Base-by-base conservation (phyloP, 768 basidiomycete genomes). In the Tulasnella sp. region DNA sequence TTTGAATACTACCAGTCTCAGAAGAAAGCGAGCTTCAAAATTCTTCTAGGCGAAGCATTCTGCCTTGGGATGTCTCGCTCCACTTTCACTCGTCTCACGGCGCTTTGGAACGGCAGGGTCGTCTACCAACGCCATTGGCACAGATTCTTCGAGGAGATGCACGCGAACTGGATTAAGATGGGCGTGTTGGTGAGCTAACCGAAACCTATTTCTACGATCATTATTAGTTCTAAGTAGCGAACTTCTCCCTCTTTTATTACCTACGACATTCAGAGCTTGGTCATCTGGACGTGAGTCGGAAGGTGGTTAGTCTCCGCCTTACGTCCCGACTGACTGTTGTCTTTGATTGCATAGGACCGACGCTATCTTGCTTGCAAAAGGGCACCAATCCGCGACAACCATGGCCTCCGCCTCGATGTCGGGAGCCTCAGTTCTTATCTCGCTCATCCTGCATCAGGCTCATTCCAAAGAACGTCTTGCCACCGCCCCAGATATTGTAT, bases 91-190 rank as follows among this genome's bases (percentile, higher is more conserved):
- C 71, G 78, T 4, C 34, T 79, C 4, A 71, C 36, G 27, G 44
- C 71, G 19, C 62, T 74, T 6, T 79, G 78, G 78, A 72, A 79
- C 48, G 78, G 78, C 12, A 36, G 78, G 2, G 46, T 79, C 19
- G 78, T 74, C 18, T 79, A 79, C n/a, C 78, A 74, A 74, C 36
- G 78, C 10, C 78, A 79, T 34, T 79, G 78, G 78, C 78, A 79
- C 31, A 44, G 44, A 44, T 44, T 44, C 44, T 44, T 44, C 19
- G 44, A 44, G 16, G 44, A 44, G 4, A 44, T 44, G 44, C 44
- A 44, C 44, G 10, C 14, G 16, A 44, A 44, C 4, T 44, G 44
- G 44, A 44, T 44, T 18, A 44, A 44, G 44, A 44, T 44, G 44
- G 44, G 44, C 44, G 44, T 44, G 4, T 44, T 44, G 44, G 44